phyloP scores from a whole-genome alignment of 164 flowering plant genomes.

The Magnolia kwangsiensis region DNA sequence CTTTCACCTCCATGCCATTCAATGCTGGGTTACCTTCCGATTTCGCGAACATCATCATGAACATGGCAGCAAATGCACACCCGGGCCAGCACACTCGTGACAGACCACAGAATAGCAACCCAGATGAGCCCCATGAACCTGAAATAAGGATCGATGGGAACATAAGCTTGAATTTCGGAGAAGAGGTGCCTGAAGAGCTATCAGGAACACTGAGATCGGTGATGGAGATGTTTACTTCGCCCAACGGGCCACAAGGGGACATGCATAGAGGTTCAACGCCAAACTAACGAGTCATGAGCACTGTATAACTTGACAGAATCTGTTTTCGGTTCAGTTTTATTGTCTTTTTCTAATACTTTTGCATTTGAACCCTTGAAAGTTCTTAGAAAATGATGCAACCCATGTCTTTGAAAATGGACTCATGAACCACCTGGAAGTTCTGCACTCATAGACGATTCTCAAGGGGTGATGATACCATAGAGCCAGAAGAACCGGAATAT shows the following conservation, averaged over 20 bases:
- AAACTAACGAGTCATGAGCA: constrained; percentile 18
- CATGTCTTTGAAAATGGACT: neutral
- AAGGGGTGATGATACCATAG: too few species aligned
- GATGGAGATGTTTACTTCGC: constrained; percentile 67
- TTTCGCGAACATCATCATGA: constrained; percentile 51
- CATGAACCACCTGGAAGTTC: neutral
- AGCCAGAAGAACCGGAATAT: too few species aligned
- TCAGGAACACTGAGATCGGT: constrained; percentile 60
- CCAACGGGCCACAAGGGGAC: constrained; percentile 38
- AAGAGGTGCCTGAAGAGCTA: constrained; percentile 53
- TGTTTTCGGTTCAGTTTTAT: neutral
- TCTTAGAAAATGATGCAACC: neutral
- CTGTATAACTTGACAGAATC: neutral
- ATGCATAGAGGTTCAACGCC: constrained; percentile 39
- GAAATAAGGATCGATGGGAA: constrained; percentile 50
- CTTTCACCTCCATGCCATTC: constrained; percentile 47
- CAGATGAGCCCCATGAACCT: constrained; percentile 31
- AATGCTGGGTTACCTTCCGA: constrained; percentile 42
- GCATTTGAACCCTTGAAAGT: neutral
- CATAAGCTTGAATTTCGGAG: constrained; percentile 48
- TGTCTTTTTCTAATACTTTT: neutral
- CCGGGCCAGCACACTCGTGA: constrained; percentile 35
- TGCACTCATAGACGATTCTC: too few species aligned
- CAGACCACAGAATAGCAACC: constrained; percentile 18
- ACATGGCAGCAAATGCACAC: constrained; percentile 37